phyloP scores from a whole-genome alignment of 768 basidiomycete species.

The Lactarius sp. region DNA sequence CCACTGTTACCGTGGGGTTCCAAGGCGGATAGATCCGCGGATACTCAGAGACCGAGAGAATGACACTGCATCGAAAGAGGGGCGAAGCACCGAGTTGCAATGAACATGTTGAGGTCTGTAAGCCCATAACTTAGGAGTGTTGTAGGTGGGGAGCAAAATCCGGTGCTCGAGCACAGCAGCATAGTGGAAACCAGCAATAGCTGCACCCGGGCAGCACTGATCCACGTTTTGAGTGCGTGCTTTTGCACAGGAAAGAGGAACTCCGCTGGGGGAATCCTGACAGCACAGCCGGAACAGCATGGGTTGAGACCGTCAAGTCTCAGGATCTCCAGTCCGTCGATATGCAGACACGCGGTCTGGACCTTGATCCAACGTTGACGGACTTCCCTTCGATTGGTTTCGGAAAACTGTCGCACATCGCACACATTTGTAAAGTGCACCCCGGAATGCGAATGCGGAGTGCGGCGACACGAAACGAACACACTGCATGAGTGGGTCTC shows the following conservation, averaged over 20 bases:
- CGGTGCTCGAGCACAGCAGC: background rate
- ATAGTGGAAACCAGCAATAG: background rate
- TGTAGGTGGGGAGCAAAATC: constrained; percentile 1
- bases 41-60: background rate
- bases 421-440: background rate
- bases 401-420: constrained; percentile 9
- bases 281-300: constrained; percentile 14
- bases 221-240: constrained; percentile 18
- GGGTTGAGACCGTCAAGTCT: background rate
- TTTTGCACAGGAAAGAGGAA: background rate
- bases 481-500: background rate
- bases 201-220: constrained; percentile 3
- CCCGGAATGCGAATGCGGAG: background rate
- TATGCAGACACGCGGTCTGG: constrained; percentile 10
- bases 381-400: constrained; percentile 12
- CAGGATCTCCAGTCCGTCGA: background rate
- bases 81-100: background rate
- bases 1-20: background rate
- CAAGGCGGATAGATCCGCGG: background rate
- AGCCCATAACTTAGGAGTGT: background rate
- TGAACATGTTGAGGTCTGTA: background rate
- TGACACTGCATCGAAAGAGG: background rate
- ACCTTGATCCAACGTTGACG: constrained; percentile 9
- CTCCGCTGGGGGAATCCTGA: background rate
- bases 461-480: background rate